Base-by-base conservation (phyloP, 2,329 filamentous ascomycete species). In the Aspergillus versicolor region DNA sequence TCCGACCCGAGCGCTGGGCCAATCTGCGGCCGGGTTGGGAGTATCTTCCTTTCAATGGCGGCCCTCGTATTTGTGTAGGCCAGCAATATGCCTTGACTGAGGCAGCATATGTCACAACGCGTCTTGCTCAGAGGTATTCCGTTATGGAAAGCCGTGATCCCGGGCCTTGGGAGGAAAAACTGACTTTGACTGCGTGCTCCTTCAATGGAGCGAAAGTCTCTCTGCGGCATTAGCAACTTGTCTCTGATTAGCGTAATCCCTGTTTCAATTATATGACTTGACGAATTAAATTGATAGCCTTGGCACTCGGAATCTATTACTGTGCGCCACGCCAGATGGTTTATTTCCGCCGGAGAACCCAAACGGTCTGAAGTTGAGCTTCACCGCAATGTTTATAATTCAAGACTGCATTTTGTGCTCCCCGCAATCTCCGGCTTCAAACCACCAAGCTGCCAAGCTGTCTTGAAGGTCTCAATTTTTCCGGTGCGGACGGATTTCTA, bases 1-100 rank as follows among this genome's bases (percentile, higher is more conserved):
- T 77, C 67, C 70, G 70, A 40, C 81, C 81, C 0, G 80, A 82
- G 67, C 72, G 80, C 41, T 82, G 78, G 79, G 75, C 73, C 24
- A 57, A 62, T 44, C 30, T 63, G 6, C 54, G 55, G 11, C 64
- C 64, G 7, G 63, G 68, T 5, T 74, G 70, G 71, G 67, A 66
- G 27, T 74, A 70, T 53, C 59, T 73, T 34, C 70, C 71, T 4
- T 73, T 74, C 57, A 70, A 71, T 45, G 70, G 68, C 9, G 72
- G 68, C 0, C 70, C 70, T 11, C 61, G 66, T 4, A 69, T 70
- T 17, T 73, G 67, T 46, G 61, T 74, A 27, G 72, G 70, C 19
- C 69, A 73, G 56, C 70, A 73, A 61, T 73, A 72, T 52, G 72
- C 70, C 3, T 59, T 74, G 19, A 73, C 70, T 1, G 72, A 75